Evolutionary conservation across 1,284 basidiomycete genomes (phyloP).

Genomic region (Rhizoctonia solani): DNA sequence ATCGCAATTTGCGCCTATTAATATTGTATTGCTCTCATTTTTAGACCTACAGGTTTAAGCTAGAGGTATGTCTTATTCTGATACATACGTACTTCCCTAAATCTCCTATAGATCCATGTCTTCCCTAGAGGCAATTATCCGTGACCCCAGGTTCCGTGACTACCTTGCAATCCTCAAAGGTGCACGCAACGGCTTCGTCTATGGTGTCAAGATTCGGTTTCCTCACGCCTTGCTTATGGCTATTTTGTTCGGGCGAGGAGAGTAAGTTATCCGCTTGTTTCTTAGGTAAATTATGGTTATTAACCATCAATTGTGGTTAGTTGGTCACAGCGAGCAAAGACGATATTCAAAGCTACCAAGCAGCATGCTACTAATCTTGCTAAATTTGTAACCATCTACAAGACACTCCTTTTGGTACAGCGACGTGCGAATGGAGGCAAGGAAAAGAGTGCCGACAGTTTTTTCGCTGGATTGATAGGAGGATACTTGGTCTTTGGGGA

Average conservation of each 20-base stretch:
- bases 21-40: no score
- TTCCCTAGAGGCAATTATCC: constrained; percentile 26
- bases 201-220: constrained; percentile 87
- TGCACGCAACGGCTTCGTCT: constrained; percentile 79
- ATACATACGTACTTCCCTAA: not conserved
- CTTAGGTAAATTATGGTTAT: not conserved
- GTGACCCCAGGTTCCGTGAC: constrained; percentile 78
- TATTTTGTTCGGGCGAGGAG: constrained; percentile 88
- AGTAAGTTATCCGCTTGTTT: no score
- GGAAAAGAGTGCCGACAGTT: constrained; percentile 79
- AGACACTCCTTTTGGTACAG: constrained; percentile 81
- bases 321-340: constrained; percentile 65
- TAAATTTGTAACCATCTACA: constrained; percentile 95
- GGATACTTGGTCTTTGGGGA: constrained; percentile 95
- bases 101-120: not conserved
- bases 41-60: not conserved
- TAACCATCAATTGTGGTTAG: constrained; percentile 49
- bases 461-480: constrained; percentile 89
- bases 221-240: constrained; percentile 99
- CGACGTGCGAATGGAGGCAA: constrained; percentile 81
- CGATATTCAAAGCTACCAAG: constrained; percentile 86
- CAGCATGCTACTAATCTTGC: constrained; percentile 88
- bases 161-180: constrained; percentile 92
- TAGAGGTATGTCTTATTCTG: not conserved
- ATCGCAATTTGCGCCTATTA: not conserved